Evolutionary conservation across 2,329 filamentous ascomycete genomes (phyloP).

Genomic region (Calonectria naviculata): DNA sequence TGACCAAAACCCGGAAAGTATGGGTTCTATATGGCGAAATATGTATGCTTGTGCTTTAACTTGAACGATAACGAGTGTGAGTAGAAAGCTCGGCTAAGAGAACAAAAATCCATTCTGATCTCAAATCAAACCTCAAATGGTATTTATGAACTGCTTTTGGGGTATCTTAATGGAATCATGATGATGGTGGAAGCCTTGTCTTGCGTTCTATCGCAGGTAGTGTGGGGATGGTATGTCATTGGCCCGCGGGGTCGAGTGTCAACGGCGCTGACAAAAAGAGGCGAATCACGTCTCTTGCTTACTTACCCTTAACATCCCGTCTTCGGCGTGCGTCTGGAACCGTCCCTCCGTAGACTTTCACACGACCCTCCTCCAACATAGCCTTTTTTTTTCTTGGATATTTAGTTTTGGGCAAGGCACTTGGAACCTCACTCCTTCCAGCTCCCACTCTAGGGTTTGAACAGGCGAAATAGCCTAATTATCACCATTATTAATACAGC

Average conservation of each 20-base stretch:
- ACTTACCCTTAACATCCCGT: constrained; percentile 31
- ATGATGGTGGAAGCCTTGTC: background rate
- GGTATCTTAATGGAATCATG: no score
- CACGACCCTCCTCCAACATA: background rate
- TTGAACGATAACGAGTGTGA: no score
- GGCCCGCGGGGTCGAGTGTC: background rate
- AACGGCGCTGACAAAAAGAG: background rate
- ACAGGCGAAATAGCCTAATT: background rate
- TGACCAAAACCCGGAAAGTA: no score
- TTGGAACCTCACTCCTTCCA: background rate
- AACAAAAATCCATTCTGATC: no score
- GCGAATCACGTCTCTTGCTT: constrained; percentile 34
- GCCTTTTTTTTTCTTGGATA: background rate
- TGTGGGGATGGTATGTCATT: background rate
- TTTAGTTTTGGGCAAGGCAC: background rate
- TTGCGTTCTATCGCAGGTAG: background rate
- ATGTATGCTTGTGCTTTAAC: no score
- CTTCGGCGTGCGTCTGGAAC: background rate
- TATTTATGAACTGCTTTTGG: no score
- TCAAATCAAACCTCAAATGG: no score
- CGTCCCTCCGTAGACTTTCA: background rate
- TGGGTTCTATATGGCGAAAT: no score
- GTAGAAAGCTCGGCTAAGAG: no score
- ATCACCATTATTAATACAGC: constrained; percentile 27
- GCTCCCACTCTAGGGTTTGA: background rate